phyloP scores from a whole-genome alignment of 148 eudicot genomes.

The Camellia lanceoleosa region DNA sequence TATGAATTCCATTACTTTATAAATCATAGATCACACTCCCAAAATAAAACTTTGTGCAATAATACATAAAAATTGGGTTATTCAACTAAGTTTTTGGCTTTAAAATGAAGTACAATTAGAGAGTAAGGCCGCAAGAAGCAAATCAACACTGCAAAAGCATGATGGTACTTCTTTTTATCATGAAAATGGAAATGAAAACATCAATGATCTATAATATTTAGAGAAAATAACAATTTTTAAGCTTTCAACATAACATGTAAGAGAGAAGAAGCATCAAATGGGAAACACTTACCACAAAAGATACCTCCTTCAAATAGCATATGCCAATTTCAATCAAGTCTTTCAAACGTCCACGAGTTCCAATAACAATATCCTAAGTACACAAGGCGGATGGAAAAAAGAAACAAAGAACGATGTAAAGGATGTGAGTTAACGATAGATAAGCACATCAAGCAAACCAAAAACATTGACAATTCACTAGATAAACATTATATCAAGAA shows the following conservation, averaged over 20 bases:
- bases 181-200: background rate
- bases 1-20: background rate
- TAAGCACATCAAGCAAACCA: background rate
- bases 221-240: background rate
- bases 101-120: background rate
- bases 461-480: conserved; percentile 2
- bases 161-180: background rate
- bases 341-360: conserved; percentile 91
- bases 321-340: conserved; percentile 90
- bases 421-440: background rate
- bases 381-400: conserved; percentile 16
- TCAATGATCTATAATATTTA: background rate
- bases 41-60: background rate
- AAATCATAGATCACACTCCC: background rate
- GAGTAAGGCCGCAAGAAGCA: background rate
- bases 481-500: background rate
- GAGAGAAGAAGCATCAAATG: background rate
- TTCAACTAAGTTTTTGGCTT: background rate
- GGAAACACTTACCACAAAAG: conserved; percentile 71
- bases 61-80: background rate
- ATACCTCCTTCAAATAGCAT: conserved; percentile 68
- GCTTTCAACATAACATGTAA: background rate
- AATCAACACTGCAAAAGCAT: conserved; percentile 2
- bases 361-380: conserved; percentile 88
- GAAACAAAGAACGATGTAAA: background rate